phyloP scores from a whole-genome alignment of 768 basidiomycete species.

The Phylloporus sp. region DNA sequence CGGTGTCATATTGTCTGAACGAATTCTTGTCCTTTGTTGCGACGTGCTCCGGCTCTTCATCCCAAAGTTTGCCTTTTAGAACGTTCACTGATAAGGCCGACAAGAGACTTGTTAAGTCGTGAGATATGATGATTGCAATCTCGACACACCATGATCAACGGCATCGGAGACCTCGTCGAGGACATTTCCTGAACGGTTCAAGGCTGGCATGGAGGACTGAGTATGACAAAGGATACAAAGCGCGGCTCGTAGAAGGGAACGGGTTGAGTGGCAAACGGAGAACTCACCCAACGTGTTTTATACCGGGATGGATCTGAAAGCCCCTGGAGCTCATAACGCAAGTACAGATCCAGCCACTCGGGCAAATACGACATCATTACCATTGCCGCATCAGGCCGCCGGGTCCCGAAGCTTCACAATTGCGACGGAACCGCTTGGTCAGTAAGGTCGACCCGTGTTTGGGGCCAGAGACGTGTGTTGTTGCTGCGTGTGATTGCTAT shows the following conservation, averaged over 20 bases:
- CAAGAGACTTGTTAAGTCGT: background rate
- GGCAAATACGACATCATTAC: constrained; percentile 16
- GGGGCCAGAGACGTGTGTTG: constrained; percentile 14
- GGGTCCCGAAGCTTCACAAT: constrained; percentile 18
- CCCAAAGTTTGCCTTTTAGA: constrained; percentile 57
- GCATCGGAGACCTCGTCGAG: constrained; percentile 46
- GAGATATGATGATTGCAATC: background rate
- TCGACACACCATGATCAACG: constrained; percentile 41
- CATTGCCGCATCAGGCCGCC: no score
- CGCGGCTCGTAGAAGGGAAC: background rate
- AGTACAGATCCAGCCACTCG: constrained; percentile 10
- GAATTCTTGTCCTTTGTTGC: constrained; percentile 54
- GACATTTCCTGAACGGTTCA: constrained; percentile 24
- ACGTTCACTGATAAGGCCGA: constrained; percentile 51
- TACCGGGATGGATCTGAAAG: constrained; percentile 10
- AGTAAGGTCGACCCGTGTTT: constrained; percentile 11
- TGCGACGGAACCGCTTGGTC: constrained; percentile 10
- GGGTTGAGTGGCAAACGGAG: constrained; percentile 2
- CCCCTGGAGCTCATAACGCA: constrained; percentile 10
- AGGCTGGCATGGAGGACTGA: constrained; percentile 22
- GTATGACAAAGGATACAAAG: background rate
- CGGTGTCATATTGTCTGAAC: constrained; percentile 70
- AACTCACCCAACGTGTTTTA: constrained; percentile 12
- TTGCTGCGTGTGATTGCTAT: constrained; percentile 9
- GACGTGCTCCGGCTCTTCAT: constrained; percentile 55